Conservation (phyloP, 2,329 filamentous ascomycete genomes). For the Ceratocystiopsis sp. region DNA sequence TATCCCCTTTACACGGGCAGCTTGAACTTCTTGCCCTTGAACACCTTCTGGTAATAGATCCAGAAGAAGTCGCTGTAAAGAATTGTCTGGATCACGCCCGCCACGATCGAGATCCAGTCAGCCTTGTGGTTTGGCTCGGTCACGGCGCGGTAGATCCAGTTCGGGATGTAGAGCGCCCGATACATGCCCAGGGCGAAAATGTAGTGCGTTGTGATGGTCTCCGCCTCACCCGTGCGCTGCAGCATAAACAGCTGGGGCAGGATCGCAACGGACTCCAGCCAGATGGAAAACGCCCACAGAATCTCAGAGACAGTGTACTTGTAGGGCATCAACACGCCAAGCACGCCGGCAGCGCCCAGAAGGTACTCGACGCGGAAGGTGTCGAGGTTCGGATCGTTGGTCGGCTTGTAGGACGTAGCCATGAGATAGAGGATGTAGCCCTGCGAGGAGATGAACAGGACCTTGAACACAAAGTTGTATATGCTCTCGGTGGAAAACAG, state of each 20-base stretch:
- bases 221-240: conserved; percentile 90
- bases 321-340: conserved; percentile 74
- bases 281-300: conserved; percentile 94
- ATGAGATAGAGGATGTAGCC: conserved; percentile 96
- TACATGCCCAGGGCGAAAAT: conserved; percentile 86
- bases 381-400: conserved; percentile 90
- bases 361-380: conserved; percentile 96
- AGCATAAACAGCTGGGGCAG: conserved; percentile 96
- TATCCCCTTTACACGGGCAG: conserved; percentile 47
- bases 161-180: conserved; percentile 89
- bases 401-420: conserved; percentile 94
- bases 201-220: conserved; percentile 99
- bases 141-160: conserved; percentile 90
- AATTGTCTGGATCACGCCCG: conserved; percentile 82
- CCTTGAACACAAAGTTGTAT: conserved; percentile 92
- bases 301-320: conserved; percentile 73
- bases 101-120: conserved; percentile 75
- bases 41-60: conserved; percentile 95
- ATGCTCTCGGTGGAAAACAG: conserved; percentile 69
- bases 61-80: conserved; percentile 99
- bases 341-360: conserved; percentile 58
- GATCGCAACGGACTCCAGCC: conserved; percentile 93
- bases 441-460: conserved; percentile 80
- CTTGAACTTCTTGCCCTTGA: conserved; percentile 80
- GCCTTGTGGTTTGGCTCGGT: conserved; percentile 53